Conservation (phyloP, 176 grass and related monocot genomes). For the Thalia dealbata region DNA sequence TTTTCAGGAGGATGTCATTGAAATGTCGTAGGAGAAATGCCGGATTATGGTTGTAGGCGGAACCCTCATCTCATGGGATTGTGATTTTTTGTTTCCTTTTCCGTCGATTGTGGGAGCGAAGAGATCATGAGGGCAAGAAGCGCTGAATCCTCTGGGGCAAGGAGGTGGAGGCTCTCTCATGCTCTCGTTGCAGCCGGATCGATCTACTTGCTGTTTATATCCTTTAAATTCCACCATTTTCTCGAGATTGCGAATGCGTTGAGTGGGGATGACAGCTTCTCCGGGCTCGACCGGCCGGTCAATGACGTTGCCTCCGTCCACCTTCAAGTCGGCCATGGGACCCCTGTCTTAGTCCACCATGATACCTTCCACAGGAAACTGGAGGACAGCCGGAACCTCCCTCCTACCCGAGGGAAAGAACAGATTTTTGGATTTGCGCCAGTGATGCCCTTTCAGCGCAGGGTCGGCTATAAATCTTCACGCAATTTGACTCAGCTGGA, state of each 20-base stretch:
- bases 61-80: not conserved
- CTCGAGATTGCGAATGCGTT: conserved; percentile 57
- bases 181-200: conserved; percentile 40
- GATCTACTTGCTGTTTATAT: conserved; percentile 70
- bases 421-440: conserved; percentile 10
- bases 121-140: conserved; percentile 6
- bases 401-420: not conserved
- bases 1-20: not conserved
- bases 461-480: conserved; percentile 31
- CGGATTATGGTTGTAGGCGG: not conserved
- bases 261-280: conserved; percentile 28
- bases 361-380: conserved; percentile 28
- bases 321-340: not conserved
- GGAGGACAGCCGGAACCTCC: conserved; percentile 12
- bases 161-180: conserved; percentile 63
- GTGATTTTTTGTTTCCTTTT: not conserved
- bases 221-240: conserved; percentile 85
- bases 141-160: not conserved
- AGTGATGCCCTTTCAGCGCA: conserved; percentile 47
- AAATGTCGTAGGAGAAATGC: not conserved
- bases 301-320: conserved; percentile 25
- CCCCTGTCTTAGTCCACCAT: conserved; percentile 9
- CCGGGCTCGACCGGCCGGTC: conserved; percentile 23
- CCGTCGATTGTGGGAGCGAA: not conserved
- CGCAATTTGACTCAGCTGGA: conserved; percentile 43